These are phyloP conservation scores for Agrocybe praecox DNA, from an alignment of 768 basidiomycete genomes.

Conservation along the genomic window DNA sequence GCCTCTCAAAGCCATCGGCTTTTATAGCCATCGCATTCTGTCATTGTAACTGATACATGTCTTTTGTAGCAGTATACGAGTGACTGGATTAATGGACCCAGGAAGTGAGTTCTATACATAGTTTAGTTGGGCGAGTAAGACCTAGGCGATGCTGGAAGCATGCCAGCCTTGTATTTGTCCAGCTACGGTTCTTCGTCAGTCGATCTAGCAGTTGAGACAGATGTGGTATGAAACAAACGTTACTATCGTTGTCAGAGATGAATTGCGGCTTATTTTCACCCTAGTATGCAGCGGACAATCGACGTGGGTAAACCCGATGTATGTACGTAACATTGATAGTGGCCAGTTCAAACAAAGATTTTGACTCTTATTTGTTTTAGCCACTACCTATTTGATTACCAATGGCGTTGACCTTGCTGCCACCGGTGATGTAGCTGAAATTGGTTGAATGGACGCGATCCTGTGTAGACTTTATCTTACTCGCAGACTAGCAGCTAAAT, in stretches of 20 bases:
- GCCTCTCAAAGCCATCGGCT: not conserved
- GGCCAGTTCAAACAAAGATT: not conserved
- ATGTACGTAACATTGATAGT: not conserved
- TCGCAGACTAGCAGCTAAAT: not conserved
- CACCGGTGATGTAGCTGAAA: constrained; percentile 5
- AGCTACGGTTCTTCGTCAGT: not conserved
- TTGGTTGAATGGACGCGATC: not conserved
- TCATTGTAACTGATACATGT: not conserved
- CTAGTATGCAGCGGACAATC: constrained; percentile 3
- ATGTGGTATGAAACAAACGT: not conserved
- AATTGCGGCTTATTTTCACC: not conserved
- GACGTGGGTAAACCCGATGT: constrained; percentile 10
- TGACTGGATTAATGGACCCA: not conserved
- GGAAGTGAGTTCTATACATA: not conserved
- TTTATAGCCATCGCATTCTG: not conserved
- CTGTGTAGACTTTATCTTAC: not conserved
- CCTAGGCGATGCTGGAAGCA: not conserved
- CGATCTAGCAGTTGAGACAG: constrained; percentile 3
- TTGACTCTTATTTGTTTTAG: not conserved
- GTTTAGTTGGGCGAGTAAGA: not conserved
- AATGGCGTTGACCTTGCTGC: constrained; percentile 4
- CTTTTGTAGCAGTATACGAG: not conserved
- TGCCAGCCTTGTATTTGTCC: not conserved
- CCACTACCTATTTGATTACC: constrained; percentile 1
- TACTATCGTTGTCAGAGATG: too few relatives aligned